Base-by-base conservation (phyloP, 2,329 filamentous ascomycete species). In the Aspergillus chevalieri region DNA sequence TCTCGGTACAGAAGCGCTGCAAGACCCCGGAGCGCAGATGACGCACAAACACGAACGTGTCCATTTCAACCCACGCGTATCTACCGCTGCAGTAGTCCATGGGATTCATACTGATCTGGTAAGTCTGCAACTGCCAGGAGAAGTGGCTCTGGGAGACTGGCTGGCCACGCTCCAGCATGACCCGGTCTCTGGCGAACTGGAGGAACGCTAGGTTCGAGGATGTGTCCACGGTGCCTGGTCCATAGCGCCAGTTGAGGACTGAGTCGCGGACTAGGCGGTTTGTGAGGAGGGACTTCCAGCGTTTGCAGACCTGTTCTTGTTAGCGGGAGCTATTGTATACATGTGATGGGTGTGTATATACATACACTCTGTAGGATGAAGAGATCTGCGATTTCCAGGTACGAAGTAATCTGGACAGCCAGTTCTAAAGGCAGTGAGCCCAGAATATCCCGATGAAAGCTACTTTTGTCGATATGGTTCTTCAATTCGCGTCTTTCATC, bases 361-460 rank as follows among this genome's bases (percentile, higher is more conserved):
- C 51, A 41, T 65, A 67, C 67, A 46, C 58, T 60, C 44, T 61
- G 60, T 19, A 66, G 54, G 8, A 54, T 17, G 44, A 69, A 43
- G 26, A 66, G 14, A 21, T 71, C 66, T 4, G 45, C 42, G 3
- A 67, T 47, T 24, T 57, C 46, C 12, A 71, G 43, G 47, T 64
- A 54, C 19, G 57, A 45, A 6, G 56, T 53, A 19, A 71, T 49
- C 24, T 61, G 54, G 8, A 57, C 52, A 3, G 60, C 58, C n/a
- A 71, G 48, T 51, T 72, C 69, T 5, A 61, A 12, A 3, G 68
- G 69, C 21, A 69, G 46, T 1, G 51, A 52, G 12, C 56, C 60
- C 3, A 72, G 34, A n/a, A 71, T 58, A 51, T 72, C 69, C 30
- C 54, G 57, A 19, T 65, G 54, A 22, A 70, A 61, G 12, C 54